A percentile compares a stretch with the other conserved stretches of the same genome.
phyloP scores from a whole-genome alignment of 257 asterid genomes.

The Solanum dulcamara region DNA sequence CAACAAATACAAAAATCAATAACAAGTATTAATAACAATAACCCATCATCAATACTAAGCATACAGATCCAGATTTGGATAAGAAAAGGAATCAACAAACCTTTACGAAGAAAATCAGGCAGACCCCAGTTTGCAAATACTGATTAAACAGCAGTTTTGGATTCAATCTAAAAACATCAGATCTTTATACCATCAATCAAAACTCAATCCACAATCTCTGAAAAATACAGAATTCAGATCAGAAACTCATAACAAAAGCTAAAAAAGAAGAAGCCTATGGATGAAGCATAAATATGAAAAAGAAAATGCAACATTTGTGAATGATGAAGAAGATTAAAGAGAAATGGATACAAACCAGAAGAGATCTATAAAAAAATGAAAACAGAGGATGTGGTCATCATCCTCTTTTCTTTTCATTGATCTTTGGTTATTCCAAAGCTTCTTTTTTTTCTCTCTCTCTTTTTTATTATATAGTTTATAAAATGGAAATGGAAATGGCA shows the following conservation, averaged over 20 bases:
- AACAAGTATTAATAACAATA: background rate
- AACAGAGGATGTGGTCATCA: constrained; percentile 63
- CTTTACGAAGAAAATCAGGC: constrained; percentile 64
- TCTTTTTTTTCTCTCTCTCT: background rate
- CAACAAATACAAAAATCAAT: background rate
- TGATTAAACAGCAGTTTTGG: constrained; percentile 43
- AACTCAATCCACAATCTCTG: constrained; percentile 31
- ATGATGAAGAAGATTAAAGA: background rate
- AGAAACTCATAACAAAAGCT: constrained; percentile 14
- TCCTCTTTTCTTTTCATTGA: constrained; percentile 23
- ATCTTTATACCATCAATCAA: constrained; percentile 52
- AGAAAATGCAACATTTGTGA: background rate
- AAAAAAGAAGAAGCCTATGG: constrained; percentile 27
- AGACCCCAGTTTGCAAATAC: constrained; percentile 38
- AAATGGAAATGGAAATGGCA: constrained; percentile 22
- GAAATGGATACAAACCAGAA: constrained; percentile 30
- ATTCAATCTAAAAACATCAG: constrained; percentile 45
- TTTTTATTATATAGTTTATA: background rate
- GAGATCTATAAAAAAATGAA: constrained; percentile 61
- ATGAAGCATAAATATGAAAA: constrained; percentile 14
- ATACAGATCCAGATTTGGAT: constrained; percentile 36
- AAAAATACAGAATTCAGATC: constrained; percentile 41
- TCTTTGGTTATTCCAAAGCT: constrained; percentile 54
- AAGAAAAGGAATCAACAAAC: background rate
- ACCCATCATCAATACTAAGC: constrained; percentile 12